Percentiles rank a stretch among this genome's conserved stretches.
These are phyloP conservation scores for Penicillium fimorum DNA, from an alignment of 495 filamentous ascomycete genomes.

Conservation along the genomic window DNA sequence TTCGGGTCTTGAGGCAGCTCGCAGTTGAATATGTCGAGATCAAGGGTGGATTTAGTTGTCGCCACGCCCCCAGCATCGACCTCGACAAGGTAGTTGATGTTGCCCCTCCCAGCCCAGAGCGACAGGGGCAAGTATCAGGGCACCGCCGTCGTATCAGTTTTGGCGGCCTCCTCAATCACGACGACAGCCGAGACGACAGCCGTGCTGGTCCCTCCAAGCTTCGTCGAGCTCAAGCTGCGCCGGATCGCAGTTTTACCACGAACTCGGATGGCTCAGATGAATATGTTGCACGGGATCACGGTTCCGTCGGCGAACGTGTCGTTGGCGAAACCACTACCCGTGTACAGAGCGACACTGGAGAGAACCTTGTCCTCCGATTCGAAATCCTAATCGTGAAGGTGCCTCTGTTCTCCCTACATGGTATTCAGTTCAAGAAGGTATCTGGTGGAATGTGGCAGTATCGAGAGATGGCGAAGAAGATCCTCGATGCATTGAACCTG, in stretches of 20 bases:
- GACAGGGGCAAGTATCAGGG: slow-evolving; percentile 48
- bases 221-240: slow-evolving; percentile 45
- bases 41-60: slow-evolving; percentile 87
- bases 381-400: slow-evolving; percentile 99
- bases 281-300: slow-evolving; percentile 52
- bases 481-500: slow-evolving; percentile 82
- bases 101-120: slow-evolving; percentile 53
- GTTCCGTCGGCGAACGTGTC: slow-evolving; percentile 46
- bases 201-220: slow-evolving; percentile 29
- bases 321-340: slow-evolving; percentile 81
- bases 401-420: slow-evolving; percentile 86
- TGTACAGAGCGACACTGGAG: slow-evolving; percentile 81
- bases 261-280: slow-evolving; percentile 80
- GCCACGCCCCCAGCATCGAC: slow-evolving; percentile 85
- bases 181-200: slow-evolving; percentile 49
- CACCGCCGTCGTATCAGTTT: slow-evolving; percentile 83
- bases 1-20: slow-evolving; percentile 81
- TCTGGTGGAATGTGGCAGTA: slow-evolving; percentile 97
- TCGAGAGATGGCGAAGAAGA: slow-evolving; percentile 94
- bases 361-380: slow-evolving; percentile 78
- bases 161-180: slow-evolving; percentile 63
- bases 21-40: slow-evolving; percentile 91
- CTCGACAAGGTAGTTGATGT: slow-evolving; percentile 66
- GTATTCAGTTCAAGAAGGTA: slow-evolving; percentile 97
- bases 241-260: slow-evolving; percentile 67